Evolutionary conservation across 176 grass and related monocot species (phyloP), one percentile per base, ranked within the genome.

Genomic region (Paspalum vaginatum): DNA sequence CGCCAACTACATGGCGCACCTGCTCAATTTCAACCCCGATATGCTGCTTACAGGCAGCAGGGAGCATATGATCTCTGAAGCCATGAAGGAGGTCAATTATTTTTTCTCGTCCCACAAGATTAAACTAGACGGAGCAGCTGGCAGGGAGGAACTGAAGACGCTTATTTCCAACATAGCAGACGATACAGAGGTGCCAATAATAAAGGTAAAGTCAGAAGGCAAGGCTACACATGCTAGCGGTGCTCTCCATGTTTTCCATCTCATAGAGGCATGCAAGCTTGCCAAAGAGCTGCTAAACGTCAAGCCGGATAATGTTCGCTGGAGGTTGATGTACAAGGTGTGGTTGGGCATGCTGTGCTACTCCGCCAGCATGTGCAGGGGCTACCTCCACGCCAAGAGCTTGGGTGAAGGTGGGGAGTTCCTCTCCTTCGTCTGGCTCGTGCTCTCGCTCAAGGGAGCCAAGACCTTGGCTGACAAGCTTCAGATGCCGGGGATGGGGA

Each of bases 241-340:
- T 6, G 6, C 3, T 13, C 11, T 10, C 48, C 0, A 11, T 13
- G 48, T 50, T 50, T 50, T 50, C 48, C 48, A 50, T 14, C 4
- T 13, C 48, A 50, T 50, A 14, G 48, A 15, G 57, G 57, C 57
- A 12, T 60, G 57, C 57, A 60, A 13, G 57, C 57, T 60, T 9
- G 57, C 57, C 1, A 60, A 13, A 5, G 10, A 60, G 9, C 3
- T 60, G 57, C 2, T 60, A 21, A 9, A 5, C 7, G 12, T 60
- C 0, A 0, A 0, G n/a, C 21, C 24, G 1, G 16, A 18, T 18
- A 0, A 2, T 53, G 1, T 0, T 1, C 17, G 17, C 51, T 54
- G 17, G 51, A 8, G 8, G 51, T 1, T 55, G 1, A 55, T 55
- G 7, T 55, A 55, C 52, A 0, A 3, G 52, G 52, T 55, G 18